Conservation (phyloP, 768 basidiomycete genomes). For the Dacryopinax primogenitus region DNA sequence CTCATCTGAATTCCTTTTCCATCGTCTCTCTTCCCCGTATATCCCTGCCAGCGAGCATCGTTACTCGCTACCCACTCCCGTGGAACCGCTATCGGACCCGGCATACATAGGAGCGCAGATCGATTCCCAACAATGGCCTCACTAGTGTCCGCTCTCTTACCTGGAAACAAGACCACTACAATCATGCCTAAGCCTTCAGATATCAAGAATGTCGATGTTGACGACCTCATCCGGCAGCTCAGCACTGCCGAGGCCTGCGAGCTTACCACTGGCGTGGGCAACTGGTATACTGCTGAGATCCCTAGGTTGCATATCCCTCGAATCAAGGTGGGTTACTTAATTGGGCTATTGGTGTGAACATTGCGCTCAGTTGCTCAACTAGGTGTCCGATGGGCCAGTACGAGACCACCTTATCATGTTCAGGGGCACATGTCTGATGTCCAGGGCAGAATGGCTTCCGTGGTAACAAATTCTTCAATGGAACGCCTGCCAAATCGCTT, state of each 20-base stretch:
- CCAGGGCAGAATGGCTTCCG: conserved; percentile 42
- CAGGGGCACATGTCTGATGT: background rate
- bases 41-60: background rate
- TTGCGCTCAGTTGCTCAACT: conserved; percentile 27
- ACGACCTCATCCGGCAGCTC: conserved; percentile 47
- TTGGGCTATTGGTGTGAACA: conserved; percentile 31
- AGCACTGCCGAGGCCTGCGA: conserved; percentile 63
- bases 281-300: conserved; percentile 60
- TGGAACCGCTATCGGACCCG: background rate
- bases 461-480: conserved; percentile 68
- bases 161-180: background rate
- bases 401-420: conserved; percentile 40
- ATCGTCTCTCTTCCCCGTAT: background rate
- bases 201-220: conserved; percentile 50
- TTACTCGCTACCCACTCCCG: background rate
- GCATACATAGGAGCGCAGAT: background rate
- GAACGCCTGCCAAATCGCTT: conserved; percentile 66
- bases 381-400: conserved; percentile 46
- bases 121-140: background rate
- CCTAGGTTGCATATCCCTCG: conserved; percentile 57
- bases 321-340: conserved; percentile 40
- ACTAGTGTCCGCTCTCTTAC: background rate
- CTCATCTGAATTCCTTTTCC: background rate
- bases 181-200: conserved; percentile 38
- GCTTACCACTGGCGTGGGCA: conserved; percentile 64